These are phyloP conservation scores for Curvularia spicifera DNA, from an alignment of 2,329 filamentous ascomycete genomes.

Conservation along the genomic window DNA sequence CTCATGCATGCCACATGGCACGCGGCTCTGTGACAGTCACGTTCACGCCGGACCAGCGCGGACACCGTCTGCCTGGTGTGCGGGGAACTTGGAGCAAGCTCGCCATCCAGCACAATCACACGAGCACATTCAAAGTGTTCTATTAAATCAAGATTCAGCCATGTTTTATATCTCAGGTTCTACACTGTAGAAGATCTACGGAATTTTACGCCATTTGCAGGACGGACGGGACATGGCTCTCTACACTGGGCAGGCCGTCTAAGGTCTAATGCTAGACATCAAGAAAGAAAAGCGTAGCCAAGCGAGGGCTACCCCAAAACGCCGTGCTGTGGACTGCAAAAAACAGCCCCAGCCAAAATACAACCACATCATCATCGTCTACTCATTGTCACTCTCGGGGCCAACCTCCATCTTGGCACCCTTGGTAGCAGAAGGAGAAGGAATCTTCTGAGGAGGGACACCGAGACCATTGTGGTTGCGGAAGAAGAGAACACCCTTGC, in stretches of 20 bases:
- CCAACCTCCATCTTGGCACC: constrained; percentile 46
- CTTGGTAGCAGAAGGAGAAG: constrained; percentile 34
- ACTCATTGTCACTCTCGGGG: constrained; percentile 42
- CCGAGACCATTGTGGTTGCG: constrained; percentile 91
- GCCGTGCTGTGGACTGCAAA: constrained; percentile 22
- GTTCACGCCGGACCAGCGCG: constrained; percentile 10
- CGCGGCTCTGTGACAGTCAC: constrained; percentile 9
- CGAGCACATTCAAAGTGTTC: background rate
- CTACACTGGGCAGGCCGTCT: constrained; percentile 14
- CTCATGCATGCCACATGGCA: background rate
- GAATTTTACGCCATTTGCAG: constrained; percentile 12
- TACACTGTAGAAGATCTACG: constrained; percentile 20
- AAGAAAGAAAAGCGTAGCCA: constrained; percentile 20
- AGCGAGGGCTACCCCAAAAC: constrained; percentile 24
- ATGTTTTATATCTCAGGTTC: constrained; percentile 6
- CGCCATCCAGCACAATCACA: constrained; percentile 2
- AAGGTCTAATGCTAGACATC: constrained; percentile 25
- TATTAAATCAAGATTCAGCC: constrained; percentile 1
- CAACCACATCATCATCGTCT: constrained; percentile 25
- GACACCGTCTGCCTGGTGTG: constrained; percentile 7
- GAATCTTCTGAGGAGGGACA: constrained; percentile 49
- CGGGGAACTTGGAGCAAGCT: constrained; percentile 9
- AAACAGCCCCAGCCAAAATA: constrained; percentile 27
- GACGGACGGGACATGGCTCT: constrained; percentile 20
- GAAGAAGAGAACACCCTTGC: constrained; percentile 90